Percentiles rank a stretch among this genome's conserved stretches.
Conservation (phyloP, 2,329 filamentous ascomycete genomes). For the Pseudocercospora fijiensis region DNA sequence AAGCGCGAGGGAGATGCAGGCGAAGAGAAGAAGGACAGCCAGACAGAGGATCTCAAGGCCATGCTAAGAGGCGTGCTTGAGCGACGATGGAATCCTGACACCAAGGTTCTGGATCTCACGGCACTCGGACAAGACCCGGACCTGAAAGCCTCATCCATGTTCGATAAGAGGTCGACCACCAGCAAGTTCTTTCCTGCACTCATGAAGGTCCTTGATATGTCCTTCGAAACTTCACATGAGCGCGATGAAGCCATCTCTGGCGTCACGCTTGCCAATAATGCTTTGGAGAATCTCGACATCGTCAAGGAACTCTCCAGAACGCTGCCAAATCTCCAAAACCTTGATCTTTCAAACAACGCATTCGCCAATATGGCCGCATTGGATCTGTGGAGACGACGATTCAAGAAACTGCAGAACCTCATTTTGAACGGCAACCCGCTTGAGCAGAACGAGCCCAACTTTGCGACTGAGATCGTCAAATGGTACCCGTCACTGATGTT, state of each 20-base stretch:
- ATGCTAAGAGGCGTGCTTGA: conserved; percentile 70
- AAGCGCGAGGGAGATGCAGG: conserved; percentile 31
- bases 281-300: conserved; percentile 67
- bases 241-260: conserved; percentile 78
- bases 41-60: conserved; percentile 58
- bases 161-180: conserved; percentile 67
- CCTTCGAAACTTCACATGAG: conserved; percentile 69
- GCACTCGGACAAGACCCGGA: conserved; percentile 69
- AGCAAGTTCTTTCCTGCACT: conserved; percentile 89
- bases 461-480: conserved; percentile 66
- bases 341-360: conserved; percentile 84
- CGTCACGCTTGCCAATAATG: conserved; percentile 78
- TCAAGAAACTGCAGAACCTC: conserved; percentile 76
- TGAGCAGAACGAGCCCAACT: conserved; percentile 48
- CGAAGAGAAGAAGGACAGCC: conserved; percentile 18
- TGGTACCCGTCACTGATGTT: conserved; percentile 82
- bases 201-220: conserved; percentile 78
- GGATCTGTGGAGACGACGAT: conserved; percentile 74
- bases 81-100: conserved; percentile 67
- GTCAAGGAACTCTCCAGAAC: conserved; percentile 75
- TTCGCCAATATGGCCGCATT: conserved; percentile 68
- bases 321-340: conserved; percentile 80
- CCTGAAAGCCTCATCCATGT: conserved; percentile 72
- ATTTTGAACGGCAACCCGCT: conserved; percentile 77
- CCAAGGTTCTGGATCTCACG: conserved; percentile 82